Percentiles rank a stretch among this genome's conserved stretches.
These are phyloP conservation scores for Ustulina deusta DNA, from an alignment of 2,329 filamentous ascomycete species.

Conservation along the genomic window DNA sequence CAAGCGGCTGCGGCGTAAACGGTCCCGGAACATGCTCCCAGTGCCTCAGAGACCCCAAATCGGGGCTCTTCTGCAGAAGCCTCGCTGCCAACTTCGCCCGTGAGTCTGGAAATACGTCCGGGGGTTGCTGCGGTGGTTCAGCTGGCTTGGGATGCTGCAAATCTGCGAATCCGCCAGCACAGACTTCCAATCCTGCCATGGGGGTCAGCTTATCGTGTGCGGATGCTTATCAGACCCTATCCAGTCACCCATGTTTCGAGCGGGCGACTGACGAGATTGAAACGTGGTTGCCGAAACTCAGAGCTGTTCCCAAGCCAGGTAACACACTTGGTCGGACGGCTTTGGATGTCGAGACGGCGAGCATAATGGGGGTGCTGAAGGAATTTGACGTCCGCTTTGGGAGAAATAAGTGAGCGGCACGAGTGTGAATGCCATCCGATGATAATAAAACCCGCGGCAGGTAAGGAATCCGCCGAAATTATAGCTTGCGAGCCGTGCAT, in stretches of 20 bases:
- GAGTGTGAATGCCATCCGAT: slow-evolving; percentile 33
- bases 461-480: not conserved
- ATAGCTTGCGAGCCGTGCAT: slow-evolving; percentile 1
- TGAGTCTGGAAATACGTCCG: slow-evolving; percentile 49
- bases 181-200: slow-evolving; percentile 47
- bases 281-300: slow-evolving; percentile 80
- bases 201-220: slow-evolving; percentile 76
- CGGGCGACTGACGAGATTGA: slow-evolving; percentile 78
- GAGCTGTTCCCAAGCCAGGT: slow-evolving; percentile 63
- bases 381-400: slow-evolving; percentile 83
- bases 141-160: slow-evolving; percentile 74
- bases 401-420: slow-evolving; percentile 48
- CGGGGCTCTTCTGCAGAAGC: slow-evolving; percentile 84
- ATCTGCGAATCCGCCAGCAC: slow-evolving; percentile 50
- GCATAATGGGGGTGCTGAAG: slow-evolving; percentile 86
- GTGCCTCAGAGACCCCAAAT: slow-evolving; percentile 81
- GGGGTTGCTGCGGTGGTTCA: slow-evolving; percentile 73
- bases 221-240: slow-evolving; percentile 82
- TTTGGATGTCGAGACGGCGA: slow-evolving; percentile 84
- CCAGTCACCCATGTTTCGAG: slow-evolving; percentile 81
- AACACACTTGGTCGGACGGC: slow-evolving; percentile 63
- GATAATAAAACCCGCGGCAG: not conserved
- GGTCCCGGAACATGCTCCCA: slow-evolving; percentile 84
- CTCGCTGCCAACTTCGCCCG: slow-evolving; percentile 74
- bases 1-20: slow-evolving; percentile 68